Evolutionary conservation across 2,329 filamentous ascomycete genomes (phyloP), one percentile per base, ranked within the genome.

Genomic region (Lachnum nothofagi): DNA sequence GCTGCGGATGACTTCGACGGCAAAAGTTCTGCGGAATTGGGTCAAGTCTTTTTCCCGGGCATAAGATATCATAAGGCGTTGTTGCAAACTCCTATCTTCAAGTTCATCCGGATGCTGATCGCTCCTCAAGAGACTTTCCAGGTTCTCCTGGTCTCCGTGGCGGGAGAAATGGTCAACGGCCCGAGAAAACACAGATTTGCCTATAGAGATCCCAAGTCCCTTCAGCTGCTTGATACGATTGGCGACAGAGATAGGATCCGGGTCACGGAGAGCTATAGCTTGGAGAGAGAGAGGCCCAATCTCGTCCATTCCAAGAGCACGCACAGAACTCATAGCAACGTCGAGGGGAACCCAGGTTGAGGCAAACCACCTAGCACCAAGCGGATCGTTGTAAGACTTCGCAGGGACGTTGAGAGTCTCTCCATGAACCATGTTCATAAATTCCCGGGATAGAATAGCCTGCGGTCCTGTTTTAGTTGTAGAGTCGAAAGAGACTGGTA

Each of bases 301-400:
- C 29, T 74, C 71, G 41, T 80, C 74, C 4, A 94, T 72, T 2
- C 86, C 86, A 44, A 95, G 78, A 59, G 86, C 80, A 48, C 78
- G 74, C 16, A 93, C 71, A 5, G 86, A 76, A 27, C 78, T 78
- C 46, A 94, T 80, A 22, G 88, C 80, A 56, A 85, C 78, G 48
- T 91, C 82, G 8, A 90, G 72, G 1, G 83, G 79, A 19, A 93
- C 76, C 65, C 87, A 86, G 49, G 75, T 83, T 1, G 83, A 86
- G 8, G 90, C 90, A 64, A 95, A 91, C 70, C 89, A 82, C 54
- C 83, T 79, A n/a, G 90, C 86, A 16, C 86, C 85, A 24, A 94
- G 76, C 0, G 72, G 68, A 64, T 93, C 88, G 60, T 79, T 84
- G 54, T 82, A 78, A 7, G 68, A 67, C 51, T 76, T 80, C 29